Percentiles rank a stretch among this genome's conserved stretches.
These are phyloP conservation scores for Gnomoniopsis smithogilvyi DNA, from an alignment of 2,329 filamentous ascomycete genomes.

Conservation along the genomic window DNA sequence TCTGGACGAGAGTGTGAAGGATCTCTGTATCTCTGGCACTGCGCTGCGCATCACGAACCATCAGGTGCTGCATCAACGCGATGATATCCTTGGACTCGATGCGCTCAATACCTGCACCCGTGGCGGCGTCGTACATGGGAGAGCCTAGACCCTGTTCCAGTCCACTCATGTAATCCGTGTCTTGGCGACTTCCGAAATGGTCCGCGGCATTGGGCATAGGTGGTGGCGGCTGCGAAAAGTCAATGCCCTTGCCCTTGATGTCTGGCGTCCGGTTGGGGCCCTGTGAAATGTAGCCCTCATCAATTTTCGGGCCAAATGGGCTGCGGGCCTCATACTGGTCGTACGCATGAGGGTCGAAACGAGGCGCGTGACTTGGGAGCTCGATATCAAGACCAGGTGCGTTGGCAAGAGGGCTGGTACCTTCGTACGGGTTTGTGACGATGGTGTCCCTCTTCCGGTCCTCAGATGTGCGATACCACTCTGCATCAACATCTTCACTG, in stretches of 20 bases:
- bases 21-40: conserved; percentile 97
- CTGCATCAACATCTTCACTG: conserved; percentile 60
- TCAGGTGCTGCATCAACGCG: conserved; percentile 96
- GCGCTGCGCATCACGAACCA: conserved; percentile 92
- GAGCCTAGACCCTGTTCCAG: conserved; percentile 90
- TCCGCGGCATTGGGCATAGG: conserved; percentile 54
- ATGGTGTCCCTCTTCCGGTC: conserved; percentile 65
- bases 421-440: conserved; percentile 65
- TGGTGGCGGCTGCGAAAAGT: conserved; percentile 48
- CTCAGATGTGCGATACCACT: conserved; percentile 60
- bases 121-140: conserved; percentile 86
- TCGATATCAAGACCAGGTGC: conserved; percentile 37
- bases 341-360: conserved; percentile 35
- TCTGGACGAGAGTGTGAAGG: conserved; percentile 86
- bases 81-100: conserved; percentile 98
- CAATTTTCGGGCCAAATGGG: conserved; percentile 58
- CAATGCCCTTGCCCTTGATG: conserved; percentile 47
- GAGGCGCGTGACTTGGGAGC: conserved; percentile 20
- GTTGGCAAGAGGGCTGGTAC: conserved; percentile 59
- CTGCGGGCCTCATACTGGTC: conserved; percentile 51
- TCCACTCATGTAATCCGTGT: conserved; percentile 72
- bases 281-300: conserved; percentile 91
- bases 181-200: conserved; percentile 61
- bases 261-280: conserved; percentile 56
- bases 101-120: conserved; percentile 80